Evolutionary conservation across 139 green algal genomes (phyloP).

Genomic region (Chlamydomonas urium): DNA sequence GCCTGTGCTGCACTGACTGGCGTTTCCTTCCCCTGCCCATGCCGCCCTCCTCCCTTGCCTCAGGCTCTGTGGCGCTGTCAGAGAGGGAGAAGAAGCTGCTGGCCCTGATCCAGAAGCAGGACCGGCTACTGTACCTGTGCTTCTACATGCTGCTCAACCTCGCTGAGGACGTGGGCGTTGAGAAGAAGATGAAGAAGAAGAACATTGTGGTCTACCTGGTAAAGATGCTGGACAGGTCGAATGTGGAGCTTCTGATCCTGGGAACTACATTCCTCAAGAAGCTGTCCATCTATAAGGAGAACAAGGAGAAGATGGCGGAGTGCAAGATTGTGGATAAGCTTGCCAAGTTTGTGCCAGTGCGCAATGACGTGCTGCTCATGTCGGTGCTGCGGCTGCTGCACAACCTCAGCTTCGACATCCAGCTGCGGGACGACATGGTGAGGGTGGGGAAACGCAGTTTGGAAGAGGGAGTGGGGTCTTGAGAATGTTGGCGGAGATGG

Average conservation of each 20-base stretch:
- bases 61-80: too few species aligned
- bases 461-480: too few species aligned
- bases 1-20: too few species aligned
- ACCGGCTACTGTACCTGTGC: slow-evolving; percentile 69
- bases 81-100: slow-evolving; percentile 61
- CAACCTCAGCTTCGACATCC: slow-evolving; percentile 83
- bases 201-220: slow-evolving; percentile 74
- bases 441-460: too few species aligned
- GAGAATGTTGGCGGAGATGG: too few species aligned
- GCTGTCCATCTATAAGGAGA: slow-evolving; percentile 60
- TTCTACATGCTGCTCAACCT: slow-evolving; percentile 83
- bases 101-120: slow-evolving; percentile 65
- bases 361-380: slow-evolving; percentile 64
- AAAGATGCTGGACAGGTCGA: slow-evolving; percentile 68
- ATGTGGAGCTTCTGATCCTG: slow-evolving; percentile 82
- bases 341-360: slow-evolving; percentile 58
- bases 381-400: slow-evolving; percentile 74
- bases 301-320: slow-evolving; percentile 54
- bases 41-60: too few species aligned
- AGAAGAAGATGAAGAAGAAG: slow-evolving; percentile 88
- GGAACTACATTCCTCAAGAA: slow-evolving; percentile 76
- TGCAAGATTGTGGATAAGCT: slow-evolving; percentile 59
- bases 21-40: too few species aligned
- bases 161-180: slow-evolving; percentile 68
- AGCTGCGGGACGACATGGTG: slow-evolving; percentile 76